Conservation (phyloP, 345 rosid genomes). For the Pistacia atlantica region DNA sequence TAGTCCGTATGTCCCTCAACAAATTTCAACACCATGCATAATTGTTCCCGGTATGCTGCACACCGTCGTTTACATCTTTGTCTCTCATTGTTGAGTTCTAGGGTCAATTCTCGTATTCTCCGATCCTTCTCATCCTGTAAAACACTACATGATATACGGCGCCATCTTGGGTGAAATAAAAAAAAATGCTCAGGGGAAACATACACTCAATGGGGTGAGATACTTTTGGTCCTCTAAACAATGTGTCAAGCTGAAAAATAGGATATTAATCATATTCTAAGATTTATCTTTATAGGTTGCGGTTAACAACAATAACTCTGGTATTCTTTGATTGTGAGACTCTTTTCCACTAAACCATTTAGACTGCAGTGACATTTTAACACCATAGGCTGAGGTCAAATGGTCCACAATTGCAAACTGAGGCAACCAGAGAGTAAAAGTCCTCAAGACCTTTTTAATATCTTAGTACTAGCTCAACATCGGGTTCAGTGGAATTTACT, state of each 20-base stretch:
- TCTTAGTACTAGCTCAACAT: background rate
- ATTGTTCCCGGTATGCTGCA: conserved; percentile 42
- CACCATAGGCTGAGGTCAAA: background rate
- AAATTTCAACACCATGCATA: conserved; percentile 32
- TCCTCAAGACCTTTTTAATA: background rate
- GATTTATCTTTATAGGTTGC: background rate
- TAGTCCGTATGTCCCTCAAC: conserved; percentile 49
- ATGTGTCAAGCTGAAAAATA: background rate
- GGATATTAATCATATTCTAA: background rate
- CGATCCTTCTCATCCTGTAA: conserved; percentile 49
- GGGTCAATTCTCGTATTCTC: conserved; percentile 45
- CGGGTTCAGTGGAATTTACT: background rate
- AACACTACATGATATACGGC: conserved; percentile 1
- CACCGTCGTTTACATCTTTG: conserved; percentile 45
- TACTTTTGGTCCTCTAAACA: background rate
- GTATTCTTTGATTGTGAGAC: background rate
- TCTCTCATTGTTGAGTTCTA: conserved; percentile 49
- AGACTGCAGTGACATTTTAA: background rate
- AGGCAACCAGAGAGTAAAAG: background rate
- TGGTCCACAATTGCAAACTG: background rate
- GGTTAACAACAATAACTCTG: background rate
- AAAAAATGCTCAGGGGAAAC: no score
- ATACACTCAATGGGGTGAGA: no score
- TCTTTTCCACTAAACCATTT: background rate
- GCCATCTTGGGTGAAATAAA: no score